These are phyloP conservation scores for Fusarium verrucosum DNA, from an alignment of 2,329 filamentous ascomycete species.

Conservation along the genomic window DNA sequence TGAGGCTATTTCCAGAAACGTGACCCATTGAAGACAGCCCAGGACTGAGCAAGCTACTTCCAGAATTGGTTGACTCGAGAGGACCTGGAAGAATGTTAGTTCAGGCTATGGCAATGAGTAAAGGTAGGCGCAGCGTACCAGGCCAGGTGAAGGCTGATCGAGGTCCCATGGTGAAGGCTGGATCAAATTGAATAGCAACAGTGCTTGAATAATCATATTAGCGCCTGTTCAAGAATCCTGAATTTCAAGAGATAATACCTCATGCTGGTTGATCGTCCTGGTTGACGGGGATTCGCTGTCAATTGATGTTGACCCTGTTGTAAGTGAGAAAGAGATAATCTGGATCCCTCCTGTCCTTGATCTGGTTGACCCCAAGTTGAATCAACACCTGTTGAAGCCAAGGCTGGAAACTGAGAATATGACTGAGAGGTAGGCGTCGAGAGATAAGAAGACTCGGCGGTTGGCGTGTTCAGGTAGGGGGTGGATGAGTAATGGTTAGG, in stretches of 20 bases:
- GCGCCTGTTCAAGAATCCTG: not conserved
- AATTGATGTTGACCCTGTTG: slow-evolving; percentile 31
- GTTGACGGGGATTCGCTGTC: slow-evolving; percentile 15
- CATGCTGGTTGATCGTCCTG: slow-evolving; percentile 34
- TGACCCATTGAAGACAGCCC: slow-evolving; percentile 58
- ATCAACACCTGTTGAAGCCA: slow-evolving; percentile 34
- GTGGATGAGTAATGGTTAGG: slow-evolving; percentile 40
- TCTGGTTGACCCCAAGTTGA: slow-evolving; percentile 39
- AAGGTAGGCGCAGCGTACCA: slow-evolving; percentile 47
- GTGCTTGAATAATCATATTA: slow-evolving; percentile 49
- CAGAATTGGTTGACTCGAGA: slow-evolving; percentile 49
- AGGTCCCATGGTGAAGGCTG: slow-evolving; percentile 61
- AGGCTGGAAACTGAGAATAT: slow-evolving; percentile 40
- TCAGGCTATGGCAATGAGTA: not conserved
- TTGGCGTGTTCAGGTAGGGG: slow-evolving; percentile 37
- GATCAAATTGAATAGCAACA: slow-evolving; percentile 62
- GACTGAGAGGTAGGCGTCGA: slow-evolving; percentile 39
- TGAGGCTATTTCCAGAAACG: slow-evolving; percentile 61
- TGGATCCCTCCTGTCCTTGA: slow-evolving; percentile 31
- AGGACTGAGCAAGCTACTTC: slow-evolving; percentile 53
- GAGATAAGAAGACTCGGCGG: slow-evolving; percentile 40
- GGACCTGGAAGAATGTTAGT: slow-evolving; percentile 36
- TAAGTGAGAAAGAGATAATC: slow-evolving; percentile 29
- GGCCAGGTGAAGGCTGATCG: slow-evolving; percentile 63
- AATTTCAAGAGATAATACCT: slow-evolving; percentile 28